phyloP scores from a whole-genome alignment of 2,329 filamentous ascomycete species.

The Fusarium globosum region DNA sequence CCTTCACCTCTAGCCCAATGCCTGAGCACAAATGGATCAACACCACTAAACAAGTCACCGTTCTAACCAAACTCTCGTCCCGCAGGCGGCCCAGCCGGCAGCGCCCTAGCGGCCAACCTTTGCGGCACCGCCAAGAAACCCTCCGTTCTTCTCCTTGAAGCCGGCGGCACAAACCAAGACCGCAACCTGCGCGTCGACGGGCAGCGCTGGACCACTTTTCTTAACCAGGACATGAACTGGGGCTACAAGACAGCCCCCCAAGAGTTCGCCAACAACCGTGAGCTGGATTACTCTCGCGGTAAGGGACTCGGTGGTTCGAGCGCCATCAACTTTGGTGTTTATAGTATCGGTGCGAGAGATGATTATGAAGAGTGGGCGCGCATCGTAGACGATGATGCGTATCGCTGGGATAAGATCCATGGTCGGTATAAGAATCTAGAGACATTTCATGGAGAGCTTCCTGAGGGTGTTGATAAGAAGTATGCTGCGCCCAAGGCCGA shows the following conservation, averaged over 20 bases:
- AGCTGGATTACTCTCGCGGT: slow-evolving; percentile 62
- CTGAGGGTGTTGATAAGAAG: slow-evolving; percentile 52
- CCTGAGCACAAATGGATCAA: neutral
- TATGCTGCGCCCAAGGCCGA: slow-evolving; percentile 58
- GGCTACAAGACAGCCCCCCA: slow-evolving; percentile 63
- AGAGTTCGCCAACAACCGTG: slow-evolving; percentile 54
- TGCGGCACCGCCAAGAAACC: slow-evolving; percentile 59
- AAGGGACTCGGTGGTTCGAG: slow-evolving; percentile 63
- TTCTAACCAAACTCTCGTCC: neutral
- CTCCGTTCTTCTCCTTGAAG: slow-evolving; percentile 69
- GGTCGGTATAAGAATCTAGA: slow-evolving; percentile 64
- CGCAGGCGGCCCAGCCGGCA: slow-evolving; percentile 66
- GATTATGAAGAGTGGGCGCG: slow-evolving; percentile 73
- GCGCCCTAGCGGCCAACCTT: slow-evolving; percentile 64
- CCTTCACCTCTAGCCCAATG: neutral
- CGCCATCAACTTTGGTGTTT: slow-evolving; percentile 67
- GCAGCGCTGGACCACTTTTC: slow-evolving; percentile 66
- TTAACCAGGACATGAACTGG: slow-evolving; percentile 62
- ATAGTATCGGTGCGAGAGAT: slow-evolving; percentile 64
- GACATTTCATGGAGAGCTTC: slow-evolving; percentile 59
- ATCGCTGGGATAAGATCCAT: slow-evolving; percentile 65
- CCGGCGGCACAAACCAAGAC: slow-evolving; percentile 63
- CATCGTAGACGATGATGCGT: slow-evolving; percentile 65
- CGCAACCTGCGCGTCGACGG: slow-evolving; percentile 60
- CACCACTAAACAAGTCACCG: neutral